Evolutionary conservation across 179 eudicot genomes (phyloP).

Genomic region (Nepenthes alata): DNA sequence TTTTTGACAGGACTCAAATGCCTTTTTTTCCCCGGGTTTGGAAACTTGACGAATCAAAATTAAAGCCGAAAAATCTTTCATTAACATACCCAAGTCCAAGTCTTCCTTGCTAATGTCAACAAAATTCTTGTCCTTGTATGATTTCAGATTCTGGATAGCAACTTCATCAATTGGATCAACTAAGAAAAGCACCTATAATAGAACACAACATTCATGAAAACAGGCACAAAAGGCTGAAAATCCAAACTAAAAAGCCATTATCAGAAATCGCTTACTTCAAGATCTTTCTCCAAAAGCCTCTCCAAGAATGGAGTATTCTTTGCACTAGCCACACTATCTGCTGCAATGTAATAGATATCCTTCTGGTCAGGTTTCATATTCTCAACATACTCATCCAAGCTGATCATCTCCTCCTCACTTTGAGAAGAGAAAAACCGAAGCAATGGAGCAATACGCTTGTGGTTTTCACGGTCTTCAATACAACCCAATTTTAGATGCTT

Average conservation of each 20-base stretch:
- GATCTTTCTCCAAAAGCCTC: constrained; percentile 75
- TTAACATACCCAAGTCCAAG: constrained; percentile 70
- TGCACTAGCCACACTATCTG: constrained; percentile 85
- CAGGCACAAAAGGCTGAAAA: background rate
- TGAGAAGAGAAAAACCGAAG: constrained; percentile 86
- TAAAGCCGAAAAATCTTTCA: background rate
- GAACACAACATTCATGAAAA: constrained; percentile 2
- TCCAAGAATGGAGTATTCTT: constrained; percentile 85
- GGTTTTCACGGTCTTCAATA: constrained; percentile 85
- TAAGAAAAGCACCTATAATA: constrained; percentile 62
- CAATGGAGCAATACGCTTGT: constrained; percentile 86
- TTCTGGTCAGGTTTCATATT: constrained; percentile 96
- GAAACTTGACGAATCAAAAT: no score
- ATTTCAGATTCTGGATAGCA: constrained; percentile 73
- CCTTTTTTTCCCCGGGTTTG: no score
- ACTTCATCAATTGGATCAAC: constrained; percentile 97
- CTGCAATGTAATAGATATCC: constrained; percentile 79
- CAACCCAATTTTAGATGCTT: constrained; percentile 87
- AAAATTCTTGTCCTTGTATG: constrained; percentile 76
- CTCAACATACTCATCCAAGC: constrained; percentile 87
- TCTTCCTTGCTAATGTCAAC: constrained; percentile 94
- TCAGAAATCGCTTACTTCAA: constrained; percentile 43
- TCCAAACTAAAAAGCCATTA: no score
- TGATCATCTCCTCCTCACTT: constrained; percentile 69
- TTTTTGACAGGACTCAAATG: no score